phyloP scores from a whole-genome alignment of 208 protist genomes.

The Naegleria lovaniensis region DNA sequence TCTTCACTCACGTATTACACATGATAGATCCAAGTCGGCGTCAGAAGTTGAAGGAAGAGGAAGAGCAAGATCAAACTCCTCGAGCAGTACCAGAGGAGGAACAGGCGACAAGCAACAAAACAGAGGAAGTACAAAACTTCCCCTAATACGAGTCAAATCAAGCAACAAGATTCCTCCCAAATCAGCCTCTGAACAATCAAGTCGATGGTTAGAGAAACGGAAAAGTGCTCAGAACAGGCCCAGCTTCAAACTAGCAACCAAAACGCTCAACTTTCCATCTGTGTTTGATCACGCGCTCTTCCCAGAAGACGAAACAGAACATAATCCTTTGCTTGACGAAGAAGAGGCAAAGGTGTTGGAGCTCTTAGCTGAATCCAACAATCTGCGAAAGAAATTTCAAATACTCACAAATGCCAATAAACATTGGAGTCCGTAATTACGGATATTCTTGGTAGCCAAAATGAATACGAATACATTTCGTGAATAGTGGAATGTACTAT shows the following conservation, averaged over 20 bases:
- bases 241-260: background rate
- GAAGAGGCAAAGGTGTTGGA: background rate
- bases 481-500: no score
- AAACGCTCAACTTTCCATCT: background rate
- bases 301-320: background rate
- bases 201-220: background rate
- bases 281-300: no score
- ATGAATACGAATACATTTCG: no score
- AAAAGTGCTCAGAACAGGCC: background rate
- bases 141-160: background rate
- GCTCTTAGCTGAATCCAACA: background rate
- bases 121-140: background rate
- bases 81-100: background rate
- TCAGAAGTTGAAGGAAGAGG: background rate
- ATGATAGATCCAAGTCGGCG: background rate
- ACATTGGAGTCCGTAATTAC: background rate
- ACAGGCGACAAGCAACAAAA: background rate
- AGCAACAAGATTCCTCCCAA: background rate
- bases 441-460: no score
- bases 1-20: background rate
- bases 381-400: background rate
- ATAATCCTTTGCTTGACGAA: background rate
- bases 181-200: background rate
- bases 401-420: background rate
- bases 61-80: background rate